Evolutionary conservation across 1,284 basidiomycete genomes (phyloP).

Genomic region (Agaricales sp.): DNA sequence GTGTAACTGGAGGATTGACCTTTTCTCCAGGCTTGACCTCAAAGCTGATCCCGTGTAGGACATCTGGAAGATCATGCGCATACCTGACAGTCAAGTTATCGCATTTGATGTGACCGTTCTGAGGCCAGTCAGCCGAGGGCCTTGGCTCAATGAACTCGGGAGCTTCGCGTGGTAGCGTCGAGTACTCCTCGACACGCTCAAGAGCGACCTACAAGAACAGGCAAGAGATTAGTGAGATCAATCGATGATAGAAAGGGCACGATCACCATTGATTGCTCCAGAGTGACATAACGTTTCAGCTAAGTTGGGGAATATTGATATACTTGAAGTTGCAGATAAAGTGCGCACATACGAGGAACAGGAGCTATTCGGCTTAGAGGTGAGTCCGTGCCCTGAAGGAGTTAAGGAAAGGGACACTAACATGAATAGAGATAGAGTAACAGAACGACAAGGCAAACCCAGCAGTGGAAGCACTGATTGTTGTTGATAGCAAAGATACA

Average conservation of each 20-base stretch:
- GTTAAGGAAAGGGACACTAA: too few species aligned
- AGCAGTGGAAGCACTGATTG: constrained; percentile 68
- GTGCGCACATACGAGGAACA: constrained; percentile 32
- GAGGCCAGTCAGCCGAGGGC: constrained; percentile 79
- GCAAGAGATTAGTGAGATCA: constrained; percentile 6
- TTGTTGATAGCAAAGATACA: constrained; percentile 58
- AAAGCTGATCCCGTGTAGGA: constrained; percentile 79
- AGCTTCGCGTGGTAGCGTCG: constrained; percentile 41
- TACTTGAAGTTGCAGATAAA: constrained; percentile 8
- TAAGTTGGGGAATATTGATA: constrained; percentile 9
- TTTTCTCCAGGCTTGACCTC: constrained; percentile 69
- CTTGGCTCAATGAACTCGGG: constrained; percentile 79
- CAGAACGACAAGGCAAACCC: constrained; percentile 83
- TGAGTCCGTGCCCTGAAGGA: too few species aligned
- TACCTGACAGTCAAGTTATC: constrained; percentile 81
- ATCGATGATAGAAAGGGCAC: not conserved
- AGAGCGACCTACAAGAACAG: constrained; percentile 67
- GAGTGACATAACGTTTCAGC: constrained; percentile 65
- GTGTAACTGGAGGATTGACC: constrained; percentile 7
- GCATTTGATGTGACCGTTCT: constrained; percentile 67
- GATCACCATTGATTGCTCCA: constrained; percentile 85
- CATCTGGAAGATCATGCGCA: constrained; percentile 81
- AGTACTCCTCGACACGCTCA: constrained; percentile 52
- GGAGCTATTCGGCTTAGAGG: too few species aligned
- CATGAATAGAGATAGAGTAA: constrained; percentile 60